Conservation (phyloP, 768 basidiomycete species). For the Gelatoporia subvermispora region DNA sequence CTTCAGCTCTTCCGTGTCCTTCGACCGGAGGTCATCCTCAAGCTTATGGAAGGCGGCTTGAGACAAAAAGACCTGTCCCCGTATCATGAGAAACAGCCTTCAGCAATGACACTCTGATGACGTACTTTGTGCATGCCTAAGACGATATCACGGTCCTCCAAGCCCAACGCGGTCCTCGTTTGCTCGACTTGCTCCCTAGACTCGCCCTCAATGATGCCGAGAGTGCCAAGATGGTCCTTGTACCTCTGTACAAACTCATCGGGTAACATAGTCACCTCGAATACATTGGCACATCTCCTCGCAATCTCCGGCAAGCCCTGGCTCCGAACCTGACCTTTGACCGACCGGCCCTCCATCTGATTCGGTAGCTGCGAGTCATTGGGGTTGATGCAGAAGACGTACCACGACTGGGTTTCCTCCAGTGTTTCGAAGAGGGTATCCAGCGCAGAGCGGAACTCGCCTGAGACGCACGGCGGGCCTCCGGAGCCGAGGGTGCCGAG, state of each 20-base stretch:
- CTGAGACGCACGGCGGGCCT: constrained; percentile 67
- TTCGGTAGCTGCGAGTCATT: constrained; percentile 95
- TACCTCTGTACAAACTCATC: constrained; percentile 87
- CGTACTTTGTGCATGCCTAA: constrained; percentile 81
- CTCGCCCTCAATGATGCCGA: constrained; percentile 56
- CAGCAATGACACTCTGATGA: background rate
- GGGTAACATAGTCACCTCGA: constrained; percentile 81
- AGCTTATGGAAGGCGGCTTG: constrained; percentile 82
- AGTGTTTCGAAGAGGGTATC: constrained; percentile 85
- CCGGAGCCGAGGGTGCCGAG: constrained; percentile 27
- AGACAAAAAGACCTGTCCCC: constrained; percentile 75
- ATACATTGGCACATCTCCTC: constrained; percentile 57
- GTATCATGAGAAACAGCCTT: constrained; percentile 3
- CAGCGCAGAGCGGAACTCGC: constrained; percentile 82
- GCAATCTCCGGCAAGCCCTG: constrained; percentile 77
- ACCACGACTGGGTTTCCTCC: constrained; percentile 88
- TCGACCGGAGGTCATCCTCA: constrained; percentile 80
- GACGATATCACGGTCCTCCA: constrained; percentile 70
- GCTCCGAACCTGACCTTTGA: constrained; percentile 88
- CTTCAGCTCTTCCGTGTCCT: constrained; percentile 84
- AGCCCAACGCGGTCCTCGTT: constrained; percentile 47
- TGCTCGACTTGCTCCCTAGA: constrained; percentile 58
- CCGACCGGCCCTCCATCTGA: constrained; percentile 86
- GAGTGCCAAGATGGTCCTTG: constrained; percentile 51
- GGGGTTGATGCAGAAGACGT: constrained; percentile 88